Evolutionary conservation across 345 rosid genomes (phyloP), one percentile per base, ranked within the genome.

Genomic region (Lepidium didymum): DNA sequence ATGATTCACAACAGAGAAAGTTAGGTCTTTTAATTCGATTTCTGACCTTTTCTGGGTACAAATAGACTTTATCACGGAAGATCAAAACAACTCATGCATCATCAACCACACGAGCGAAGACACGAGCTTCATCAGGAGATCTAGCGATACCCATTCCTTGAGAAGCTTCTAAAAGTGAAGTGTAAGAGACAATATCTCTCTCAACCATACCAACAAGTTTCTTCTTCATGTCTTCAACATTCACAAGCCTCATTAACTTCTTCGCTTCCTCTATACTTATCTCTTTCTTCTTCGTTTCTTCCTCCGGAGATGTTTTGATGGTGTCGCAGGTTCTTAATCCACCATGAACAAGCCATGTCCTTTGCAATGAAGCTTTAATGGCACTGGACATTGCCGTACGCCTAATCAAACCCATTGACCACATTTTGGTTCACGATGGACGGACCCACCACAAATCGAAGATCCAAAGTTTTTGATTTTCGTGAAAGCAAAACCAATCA

Each of bases 61-160:
- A 87, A 72, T 84, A 86, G 51, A 91, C 96, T 79, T 82, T 86
- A 73, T 94, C 91, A 4, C 99, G 86, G 60, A 87, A 91, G 64
- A 91, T 89, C 67, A 94, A 88, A 9, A 91, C 56, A 25, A 87
- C 89, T 7, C 96, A 97, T 5, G 99, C 93, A 4, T 94, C 96
- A 33, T 94, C 99, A 2, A 94, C 95, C 19, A 83, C 83, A 5
- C 85, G 91, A 36, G 91, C 92, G 11, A 94, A 91, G 35, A 82
- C 65, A n/a, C 33, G 75, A 44, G 99, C 97, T 73, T 91, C 99
- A 4, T 83, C 82, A 3, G n/a, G 57, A 64, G 92, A 78, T 80
- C 89, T 89, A 46, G 96, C 88, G 14, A 94, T 34, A 0, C 97
- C 97, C 78, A 83, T 78, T 50, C 66, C 72, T 46, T 73, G 82